Evolutionary conservation across 2,329 filamentous ascomycete species (phyloP).

Genomic region (Pseudopithomyces maydicus): DNA sequence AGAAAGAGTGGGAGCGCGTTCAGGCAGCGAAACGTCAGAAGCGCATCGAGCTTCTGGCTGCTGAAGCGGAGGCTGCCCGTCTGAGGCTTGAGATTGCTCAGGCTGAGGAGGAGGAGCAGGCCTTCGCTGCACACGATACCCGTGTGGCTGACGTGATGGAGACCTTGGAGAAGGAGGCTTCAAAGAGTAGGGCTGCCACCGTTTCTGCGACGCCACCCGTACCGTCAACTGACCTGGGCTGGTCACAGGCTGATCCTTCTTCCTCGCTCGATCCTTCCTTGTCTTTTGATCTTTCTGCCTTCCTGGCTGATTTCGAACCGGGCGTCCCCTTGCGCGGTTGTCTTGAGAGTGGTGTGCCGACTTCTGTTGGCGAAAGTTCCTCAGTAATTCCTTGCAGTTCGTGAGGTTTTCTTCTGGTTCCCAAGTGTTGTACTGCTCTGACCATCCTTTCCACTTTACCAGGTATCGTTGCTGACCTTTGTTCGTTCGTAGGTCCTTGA

Average conservation of each 20-base stretch:
- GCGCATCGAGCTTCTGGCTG: too few relatives aligned
- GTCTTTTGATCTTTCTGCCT: neutral
- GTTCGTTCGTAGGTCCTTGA: neutral
- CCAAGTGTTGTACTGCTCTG: neutral
- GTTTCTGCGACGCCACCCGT: neutral
- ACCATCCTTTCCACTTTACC: constrained; percentile 5
- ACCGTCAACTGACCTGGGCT: neutral
- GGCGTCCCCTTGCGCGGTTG: neutral
- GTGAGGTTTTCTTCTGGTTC: neutral
- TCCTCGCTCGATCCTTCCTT: neutral
- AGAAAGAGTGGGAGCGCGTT: too few relatives aligned
- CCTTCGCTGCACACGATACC: neutral
- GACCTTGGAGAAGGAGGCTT: too few relatives aligned
- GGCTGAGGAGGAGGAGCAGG: neutral
- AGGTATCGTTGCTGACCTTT: constrained; percentile 6
- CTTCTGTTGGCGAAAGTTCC: neutral
- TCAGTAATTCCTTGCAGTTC: neutral
- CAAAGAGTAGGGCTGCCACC: too few relatives aligned
- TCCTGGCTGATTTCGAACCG: neutral
- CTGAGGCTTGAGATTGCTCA: too few relatives aligned
- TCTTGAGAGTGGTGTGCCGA: neutral
- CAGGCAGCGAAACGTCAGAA: too few relatives aligned
- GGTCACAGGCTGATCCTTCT: neutral
- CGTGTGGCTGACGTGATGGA: neutral
- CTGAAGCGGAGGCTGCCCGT: too few relatives aligned